Percentiles rank a stretch among this genome's conserved stretches.
phyloP scores from a whole-genome alignment of 2,329 filamentous ascomycete species.

The Westerdykella ornata region DNA sequence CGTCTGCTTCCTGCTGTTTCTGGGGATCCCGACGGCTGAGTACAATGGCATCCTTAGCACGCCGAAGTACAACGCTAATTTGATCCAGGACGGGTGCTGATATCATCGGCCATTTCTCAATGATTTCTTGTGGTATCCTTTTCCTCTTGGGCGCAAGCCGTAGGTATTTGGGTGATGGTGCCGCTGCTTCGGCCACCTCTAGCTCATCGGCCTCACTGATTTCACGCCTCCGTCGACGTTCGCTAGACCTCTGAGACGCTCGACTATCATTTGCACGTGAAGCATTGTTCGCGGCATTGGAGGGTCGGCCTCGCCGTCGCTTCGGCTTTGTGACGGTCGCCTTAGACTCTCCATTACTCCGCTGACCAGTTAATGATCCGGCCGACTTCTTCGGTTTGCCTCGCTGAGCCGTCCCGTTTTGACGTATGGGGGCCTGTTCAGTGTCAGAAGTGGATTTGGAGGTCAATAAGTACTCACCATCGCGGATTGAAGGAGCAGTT shows the following conservation, averaged over 20 bases:
- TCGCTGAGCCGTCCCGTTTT: neutral
- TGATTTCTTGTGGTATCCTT: conserved; percentile 32
- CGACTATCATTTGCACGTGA: neutral
- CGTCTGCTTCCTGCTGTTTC: conserved; percentile 48
- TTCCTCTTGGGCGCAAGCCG: conserved; percentile 32
- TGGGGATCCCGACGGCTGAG: conserved; percentile 46
- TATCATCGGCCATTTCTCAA: conserved; percentile 50
- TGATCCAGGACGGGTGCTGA: conserved; percentile 50
- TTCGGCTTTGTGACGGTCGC: neutral
- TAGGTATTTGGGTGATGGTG: conserved; percentile 16
- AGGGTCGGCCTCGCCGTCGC: neutral
- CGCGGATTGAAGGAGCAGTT: neutral
- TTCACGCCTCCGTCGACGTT: neutral
- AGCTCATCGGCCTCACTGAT: neutral
- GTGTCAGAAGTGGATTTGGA: neutral
- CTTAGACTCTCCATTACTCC: neutral
- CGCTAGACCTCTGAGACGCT: neutral
- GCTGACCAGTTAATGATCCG: neutral
- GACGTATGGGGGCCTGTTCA: neutral
- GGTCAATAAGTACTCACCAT: neutral
- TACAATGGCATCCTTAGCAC: conserved; percentile 57
- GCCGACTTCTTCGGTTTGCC: neutral
- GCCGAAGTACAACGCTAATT: conserved; percentile 51
- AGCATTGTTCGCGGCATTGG: neutral
- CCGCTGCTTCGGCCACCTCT: neutral